phyloP scores from a whole-genome alignment of 768 basidiomycete genomes.

The Aureoboletus auriporus region DNA sequence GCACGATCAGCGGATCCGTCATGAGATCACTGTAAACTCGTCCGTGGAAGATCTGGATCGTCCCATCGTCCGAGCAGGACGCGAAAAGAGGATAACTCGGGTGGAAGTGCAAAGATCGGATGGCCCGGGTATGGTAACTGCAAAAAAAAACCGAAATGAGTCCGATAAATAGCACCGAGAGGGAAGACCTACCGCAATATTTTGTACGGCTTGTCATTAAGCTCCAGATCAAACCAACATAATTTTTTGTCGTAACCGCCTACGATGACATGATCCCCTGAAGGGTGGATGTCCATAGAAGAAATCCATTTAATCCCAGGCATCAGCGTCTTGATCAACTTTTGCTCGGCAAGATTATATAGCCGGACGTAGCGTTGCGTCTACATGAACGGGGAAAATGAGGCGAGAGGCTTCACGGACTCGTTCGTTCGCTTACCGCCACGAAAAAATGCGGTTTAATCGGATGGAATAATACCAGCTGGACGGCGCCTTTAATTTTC shows the following conservation, averaged over 20 bases:
- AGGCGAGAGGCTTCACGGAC: slow-evolving; percentile 7
- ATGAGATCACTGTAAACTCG: slow-evolving; percentile 93
- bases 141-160: slow-evolving; percentile 9
- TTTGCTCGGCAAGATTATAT: slow-evolving; percentile 93
- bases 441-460: slow-evolving; percentile 95
- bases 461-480: slow-evolving; percentile 93
- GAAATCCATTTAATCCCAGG: slow-evolving; percentile 99
- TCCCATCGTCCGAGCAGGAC: slow-evolving; percentile 94
- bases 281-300: slow-evolving; percentile 93
- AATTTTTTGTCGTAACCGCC: slow-evolving; percentile 97
- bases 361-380: slow-evolving; percentile 95
- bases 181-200: slow-evolving; percentile 65
- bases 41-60: slow-evolving; percentile 95
- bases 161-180: not conserved
- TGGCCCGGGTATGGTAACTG: slow-evolving; percentile 91
- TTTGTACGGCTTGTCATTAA: slow-evolving; percentile 96
- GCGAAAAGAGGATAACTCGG: slow-evolving; percentile 94
- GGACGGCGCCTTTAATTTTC: slow-evolving; percentile 87
- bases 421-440: slow-evolving; percentile 59
- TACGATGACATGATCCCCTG: slow-evolving; percentile 93
- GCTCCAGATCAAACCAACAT: slow-evolving; percentile 98
- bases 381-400: slow-evolving; percentile 37
- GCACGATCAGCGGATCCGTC: slow-evolving; percentile 97
- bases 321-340: slow-evolving; percentile 86
- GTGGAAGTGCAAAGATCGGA: slow-evolving; percentile 91